Percentiles rank a stretch among this genome's conserved stretches.
Evolutionary conservation across 2,329 filamentous ascomycete species (phyloP).

Genomic region (Pyricularia pennisetigena): DNA sequence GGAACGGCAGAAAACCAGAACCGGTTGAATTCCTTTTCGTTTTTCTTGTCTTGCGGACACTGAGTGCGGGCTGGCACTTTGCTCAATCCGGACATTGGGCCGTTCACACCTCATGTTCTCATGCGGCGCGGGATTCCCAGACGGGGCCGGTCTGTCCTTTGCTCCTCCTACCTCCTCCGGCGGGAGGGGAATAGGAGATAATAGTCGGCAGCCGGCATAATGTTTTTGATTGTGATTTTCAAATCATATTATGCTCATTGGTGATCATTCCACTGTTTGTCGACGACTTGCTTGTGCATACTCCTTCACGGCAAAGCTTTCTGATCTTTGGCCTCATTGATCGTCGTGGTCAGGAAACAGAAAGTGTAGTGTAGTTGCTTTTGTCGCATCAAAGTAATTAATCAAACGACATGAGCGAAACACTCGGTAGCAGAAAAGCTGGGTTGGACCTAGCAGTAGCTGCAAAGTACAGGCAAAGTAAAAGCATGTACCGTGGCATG

Average conservation of each 20-base stretch:
- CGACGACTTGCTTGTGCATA: not conserved
- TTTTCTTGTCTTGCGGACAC: not conserved
- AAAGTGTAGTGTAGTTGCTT: not conserved
- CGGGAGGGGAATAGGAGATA: not conserved
- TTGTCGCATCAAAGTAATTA: not conserved
- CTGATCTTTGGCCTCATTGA: not conserved
- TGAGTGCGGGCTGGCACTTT: not conserved
- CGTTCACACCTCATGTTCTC: not conserved
- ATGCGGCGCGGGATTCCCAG: not conserved
- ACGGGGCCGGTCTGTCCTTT: not conserved
- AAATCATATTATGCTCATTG: not conserved
- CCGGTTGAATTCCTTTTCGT: not conserved
- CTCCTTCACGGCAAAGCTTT: not conserved
- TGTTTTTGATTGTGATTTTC: no score
- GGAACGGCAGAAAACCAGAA: not conserved
- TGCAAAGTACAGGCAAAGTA: not conserved
- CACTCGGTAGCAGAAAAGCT: not conserved
- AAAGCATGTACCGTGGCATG: not conserved
- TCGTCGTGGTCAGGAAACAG: not conserved
- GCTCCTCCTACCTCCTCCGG: not conserved
- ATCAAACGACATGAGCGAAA: not conserved
- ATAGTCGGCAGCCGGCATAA: not conserved
- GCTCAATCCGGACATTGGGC: not conserved
- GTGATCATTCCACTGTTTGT: not conserved
- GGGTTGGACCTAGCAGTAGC: not conserved